Evolutionary conservation across 2,329 filamentous ascomycete genomes (phyloP).

Genomic region (Fusarium dimerum): DNA sequence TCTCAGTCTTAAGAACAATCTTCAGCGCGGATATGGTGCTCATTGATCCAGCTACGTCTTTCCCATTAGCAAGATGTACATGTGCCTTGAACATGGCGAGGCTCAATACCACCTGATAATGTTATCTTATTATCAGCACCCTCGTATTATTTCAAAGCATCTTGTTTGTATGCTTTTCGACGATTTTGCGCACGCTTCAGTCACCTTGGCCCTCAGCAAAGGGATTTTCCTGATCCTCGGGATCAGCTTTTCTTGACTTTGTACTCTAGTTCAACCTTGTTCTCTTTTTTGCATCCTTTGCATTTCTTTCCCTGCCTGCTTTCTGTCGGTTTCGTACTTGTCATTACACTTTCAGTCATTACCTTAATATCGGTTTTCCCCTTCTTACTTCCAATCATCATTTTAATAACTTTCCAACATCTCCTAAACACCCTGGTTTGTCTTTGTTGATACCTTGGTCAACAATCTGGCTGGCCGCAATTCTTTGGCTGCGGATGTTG

Average conservation of each 20-base stretch:
- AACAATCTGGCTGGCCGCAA: background rate
- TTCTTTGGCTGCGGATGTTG: background rate
- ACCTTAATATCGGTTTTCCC: background rate
- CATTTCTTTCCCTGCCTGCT: no score
- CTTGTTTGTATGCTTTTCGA: background rate
- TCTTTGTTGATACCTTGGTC: background rate
- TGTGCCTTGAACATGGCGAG: background rate
- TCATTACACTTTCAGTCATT: no score
- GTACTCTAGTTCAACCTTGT: no score
- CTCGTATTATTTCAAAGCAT: background rate
- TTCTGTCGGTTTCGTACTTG: no score
- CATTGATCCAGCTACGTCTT: conserved; percentile 9
- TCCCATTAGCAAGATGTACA: background rate
- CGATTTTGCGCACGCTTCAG: background rate
- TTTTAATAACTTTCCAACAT: background rate
- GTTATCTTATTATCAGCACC: background rate
- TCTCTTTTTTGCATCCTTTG: no score
- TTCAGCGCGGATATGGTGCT: conserved; percentile 12
- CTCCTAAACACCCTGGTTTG: background rate
- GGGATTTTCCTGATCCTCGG: no score
- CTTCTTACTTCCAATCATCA: background rate
- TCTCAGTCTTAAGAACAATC: conserved; percentile 16
- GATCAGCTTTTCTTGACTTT: no score
- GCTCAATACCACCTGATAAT: background rate
- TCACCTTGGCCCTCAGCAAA: background rate